These are phyloP conservation scores for Penicillium sp. DNA, from an alignment of 2,329 filamentous ascomycete genomes.

Conservation along the genomic window DNA sequence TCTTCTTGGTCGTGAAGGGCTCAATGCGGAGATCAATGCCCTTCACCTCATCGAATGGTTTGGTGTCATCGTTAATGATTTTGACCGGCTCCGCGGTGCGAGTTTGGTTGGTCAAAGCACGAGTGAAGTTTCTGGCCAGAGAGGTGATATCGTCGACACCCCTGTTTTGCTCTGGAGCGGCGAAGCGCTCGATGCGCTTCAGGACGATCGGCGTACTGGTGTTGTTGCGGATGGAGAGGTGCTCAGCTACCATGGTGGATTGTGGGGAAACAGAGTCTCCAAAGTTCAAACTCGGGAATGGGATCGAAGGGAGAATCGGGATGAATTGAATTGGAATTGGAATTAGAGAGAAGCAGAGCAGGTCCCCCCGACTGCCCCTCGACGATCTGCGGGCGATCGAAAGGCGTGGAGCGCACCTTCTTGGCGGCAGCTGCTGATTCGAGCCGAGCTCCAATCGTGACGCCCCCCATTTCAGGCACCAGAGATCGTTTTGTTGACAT, in stretches of 20 bases:
- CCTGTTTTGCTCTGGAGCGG: slow-evolving; percentile 52
- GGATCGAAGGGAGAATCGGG: background rate
- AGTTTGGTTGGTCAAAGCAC: slow-evolving; percentile 47
- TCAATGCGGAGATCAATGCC: slow-evolving; percentile 67
- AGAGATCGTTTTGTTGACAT: background rate
- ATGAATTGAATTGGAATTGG: background rate
- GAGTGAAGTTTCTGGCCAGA: slow-evolving; percentile 54
- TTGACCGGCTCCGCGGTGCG: slow-evolving; percentile 50
- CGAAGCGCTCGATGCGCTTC: slow-evolving; percentile 74
- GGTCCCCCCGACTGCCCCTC: slow-evolving; percentile 1
- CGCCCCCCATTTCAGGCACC: slow-evolving; percentile 13
- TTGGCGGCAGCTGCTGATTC: slow-evolving; percentile 24
- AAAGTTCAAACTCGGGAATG: background rate
- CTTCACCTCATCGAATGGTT: slow-evolving; percentile 63
- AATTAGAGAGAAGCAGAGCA: background rate
- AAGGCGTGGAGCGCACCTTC: slow-evolving; percentile 12
- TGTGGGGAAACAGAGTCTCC: background rate
- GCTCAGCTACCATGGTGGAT: slow-evolving; percentile 42
- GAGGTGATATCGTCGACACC: slow-evolving; percentile 38
- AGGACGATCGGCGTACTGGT: slow-evolving; percentile 75
- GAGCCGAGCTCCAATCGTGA: slow-evolving; percentile 13
- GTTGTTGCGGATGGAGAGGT: slow-evolving; percentile 79
- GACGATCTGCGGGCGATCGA: slow-evolving; percentile 21
- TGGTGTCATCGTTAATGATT: slow-evolving; percentile 54
- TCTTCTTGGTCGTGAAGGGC: slow-evolving; percentile 69